phyloP scores from a whole-genome alignment of 2,329 filamentous ascomycete genomes.

The Xylariaceae sp. region DNA sequence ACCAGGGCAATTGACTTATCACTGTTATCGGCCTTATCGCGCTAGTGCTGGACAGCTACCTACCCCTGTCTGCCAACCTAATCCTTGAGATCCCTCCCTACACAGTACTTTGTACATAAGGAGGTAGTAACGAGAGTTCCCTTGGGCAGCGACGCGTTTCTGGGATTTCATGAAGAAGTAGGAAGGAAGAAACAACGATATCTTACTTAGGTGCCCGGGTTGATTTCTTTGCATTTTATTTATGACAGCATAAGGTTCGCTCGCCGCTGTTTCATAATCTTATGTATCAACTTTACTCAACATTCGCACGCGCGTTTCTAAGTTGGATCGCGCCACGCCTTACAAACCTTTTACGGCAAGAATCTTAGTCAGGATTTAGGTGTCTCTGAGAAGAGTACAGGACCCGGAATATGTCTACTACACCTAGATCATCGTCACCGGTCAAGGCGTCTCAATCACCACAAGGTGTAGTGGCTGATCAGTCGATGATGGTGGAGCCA shows the following conservation, averaged over 20 bases:
- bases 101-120: too few species aligned
- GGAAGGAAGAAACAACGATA: too few species aligned
- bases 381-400: too few species aligned
- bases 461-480: slow-evolving; percentile 25
- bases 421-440: slow-evolving; percentile 31
- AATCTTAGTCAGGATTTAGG: too few species aligned
- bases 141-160: slow-evolving; percentile 32
- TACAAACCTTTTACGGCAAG: too few species aligned
- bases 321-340: too few species aligned
- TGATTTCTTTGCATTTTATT: too few species aligned
- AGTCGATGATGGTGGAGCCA: slow-evolving; percentile 38
- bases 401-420: slow-evolving; percentile 28
- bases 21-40: background rate
- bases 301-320: too few species aligned
- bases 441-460: slow-evolving; percentile 23
- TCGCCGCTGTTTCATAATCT: too few species aligned
- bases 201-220: too few species aligned
- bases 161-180: background rate
- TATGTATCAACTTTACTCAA: too few species aligned
- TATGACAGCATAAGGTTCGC: too few species aligned
- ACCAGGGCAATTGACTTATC: background rate
- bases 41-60: slow-evolving; percentile 8
- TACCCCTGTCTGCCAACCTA: slow-evolving; percentile 14
- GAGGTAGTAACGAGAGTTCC: background rate
- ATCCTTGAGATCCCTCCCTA: slow-evolving; percentile 2